A percentile compares a stretch with the other conserved stretches of the same genome.
phyloP scores from a whole-genome alignment of 1,284 basidiomycete genomes.

The Rhizoctonia solani region DNA sequence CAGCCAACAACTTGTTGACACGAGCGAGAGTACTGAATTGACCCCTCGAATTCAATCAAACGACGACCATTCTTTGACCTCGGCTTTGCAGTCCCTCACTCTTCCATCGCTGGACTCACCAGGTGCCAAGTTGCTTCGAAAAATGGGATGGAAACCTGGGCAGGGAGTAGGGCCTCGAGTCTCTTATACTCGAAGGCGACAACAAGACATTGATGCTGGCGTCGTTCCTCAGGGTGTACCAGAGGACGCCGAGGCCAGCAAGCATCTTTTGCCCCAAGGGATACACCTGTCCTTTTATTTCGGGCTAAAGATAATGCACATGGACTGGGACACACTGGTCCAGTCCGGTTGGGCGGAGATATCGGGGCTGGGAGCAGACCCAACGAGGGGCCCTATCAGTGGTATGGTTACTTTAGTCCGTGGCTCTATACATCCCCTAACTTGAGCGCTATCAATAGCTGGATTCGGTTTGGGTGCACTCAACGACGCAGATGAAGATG shows the following conservation, averaged over 20 bases:
- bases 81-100: conserved; percentile 63
- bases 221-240: conserved; percentile 42
- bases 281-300: conserved; percentile 67
- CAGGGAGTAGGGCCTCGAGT: conserved; percentile 92
- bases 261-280: conserved; percentile 87
- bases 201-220: conserved; percentile 63
- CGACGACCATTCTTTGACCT: conserved; percentile 60
- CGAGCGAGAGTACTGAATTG: conserved; percentile 60
- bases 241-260: conserved; percentile 76
- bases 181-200: conserved; percentile 72
- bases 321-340: conserved; percentile 77
- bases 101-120: conserved; percentile 69
- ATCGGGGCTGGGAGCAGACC: conserved; percentile 48
- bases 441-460: conserved; percentile 52
- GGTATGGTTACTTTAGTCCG: conserved; percentile 48
- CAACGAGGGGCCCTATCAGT: conserved; percentile 59
- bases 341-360: conserved; percentile 40
- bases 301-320: conserved; percentile 72
- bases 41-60: neutral
- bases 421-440: conserved; percentile 29
- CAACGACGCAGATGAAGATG: conserved; percentile 88
- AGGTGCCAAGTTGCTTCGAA: conserved; percentile 82
- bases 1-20: conserved; percentile 71
- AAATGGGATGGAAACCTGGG: conserved; percentile 94
- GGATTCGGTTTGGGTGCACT: conserved; percentile 85